Conservation (phyloP, 1,284 basidiomycete species). For the Omphalotus olearius region DNA sequence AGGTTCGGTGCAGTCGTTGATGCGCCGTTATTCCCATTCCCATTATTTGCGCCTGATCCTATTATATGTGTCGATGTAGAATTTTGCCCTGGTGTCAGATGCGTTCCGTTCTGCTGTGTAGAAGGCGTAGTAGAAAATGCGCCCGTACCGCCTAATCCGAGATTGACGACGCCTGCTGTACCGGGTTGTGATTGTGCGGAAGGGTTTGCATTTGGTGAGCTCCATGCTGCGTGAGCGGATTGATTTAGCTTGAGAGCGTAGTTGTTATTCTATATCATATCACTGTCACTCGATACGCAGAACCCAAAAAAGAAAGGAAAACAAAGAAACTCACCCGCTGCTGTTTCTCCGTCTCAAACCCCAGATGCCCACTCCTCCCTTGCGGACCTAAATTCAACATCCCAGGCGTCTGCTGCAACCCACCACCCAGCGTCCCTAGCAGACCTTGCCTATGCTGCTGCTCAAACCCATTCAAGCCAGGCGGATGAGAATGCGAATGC, state of each 20-base stretch:
- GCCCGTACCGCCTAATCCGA: constrained; percentile 16
- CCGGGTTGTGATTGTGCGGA: constrained; percentile 31
- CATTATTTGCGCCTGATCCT: constrained; percentile 26
- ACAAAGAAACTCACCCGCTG: constrained; percentile 50
- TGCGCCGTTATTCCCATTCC: constrained; percentile 22
- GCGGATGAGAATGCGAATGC: constrained; percentile 51
- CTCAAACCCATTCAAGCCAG: constrained; percentile 70
- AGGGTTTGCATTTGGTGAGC: constrained; percentile 44
- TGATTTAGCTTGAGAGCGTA: constrained; percentile 60
- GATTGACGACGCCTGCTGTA: constrained; percentile 17
- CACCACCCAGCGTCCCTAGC: constrained; percentile 42
- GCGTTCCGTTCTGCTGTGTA: constrained; percentile 15
- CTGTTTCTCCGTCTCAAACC: constrained; percentile 66
- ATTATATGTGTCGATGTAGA: constrained; percentile 12
- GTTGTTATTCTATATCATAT: constrained; percentile 38
- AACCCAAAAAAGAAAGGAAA: constrained; percentile 13
- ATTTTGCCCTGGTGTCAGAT: constrained; percentile 12
- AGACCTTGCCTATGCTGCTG: constrained; percentile 48
- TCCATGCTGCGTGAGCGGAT: constrained; percentile 61
- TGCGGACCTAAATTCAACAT: constrained; percentile 59
- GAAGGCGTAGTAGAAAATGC: constrained; percentile 16
- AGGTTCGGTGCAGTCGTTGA: constrained; percentile 25
- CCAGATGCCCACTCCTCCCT: constrained; percentile 53
- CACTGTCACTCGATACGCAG: constrained; percentile 2
- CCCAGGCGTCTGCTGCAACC: constrained; percentile 50